Evolutionary conservation across 805 yeast species (phyloP).

Genomic region (Myxozyma neglecta): DNA sequence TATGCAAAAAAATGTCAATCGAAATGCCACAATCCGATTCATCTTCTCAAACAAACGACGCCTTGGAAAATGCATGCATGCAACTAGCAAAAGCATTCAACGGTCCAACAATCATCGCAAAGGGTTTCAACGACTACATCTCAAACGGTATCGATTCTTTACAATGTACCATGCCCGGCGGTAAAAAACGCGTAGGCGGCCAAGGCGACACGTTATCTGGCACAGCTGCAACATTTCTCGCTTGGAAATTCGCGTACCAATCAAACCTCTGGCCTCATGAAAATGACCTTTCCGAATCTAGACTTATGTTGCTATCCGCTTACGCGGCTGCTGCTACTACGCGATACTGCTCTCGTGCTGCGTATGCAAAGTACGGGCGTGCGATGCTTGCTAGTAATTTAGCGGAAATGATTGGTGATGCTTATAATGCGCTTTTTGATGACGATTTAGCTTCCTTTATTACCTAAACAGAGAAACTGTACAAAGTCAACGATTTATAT

Average conservation of each 20-base stretch:
- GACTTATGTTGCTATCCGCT: constrained; percentile 47
- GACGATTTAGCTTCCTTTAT: constrained; percentile 4
- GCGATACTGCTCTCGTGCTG: constrained; percentile 61
- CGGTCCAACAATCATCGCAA: constrained; percentile 64
- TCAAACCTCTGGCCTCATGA: constrained; percentile 57
- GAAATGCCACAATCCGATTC: background rate
- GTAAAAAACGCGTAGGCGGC: constrained; percentile 85
- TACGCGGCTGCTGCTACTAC: constrained; percentile 72
- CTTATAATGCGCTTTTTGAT: constrained; percentile 53
- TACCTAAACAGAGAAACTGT: no score
- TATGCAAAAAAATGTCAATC: constrained; percentile 41
- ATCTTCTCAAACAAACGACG: constrained; percentile 1
- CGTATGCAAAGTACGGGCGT: constrained; percentile 65
- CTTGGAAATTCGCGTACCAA: constrained; percentile 73
- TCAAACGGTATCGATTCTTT: constrained; percentile 51
- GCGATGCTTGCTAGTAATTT: constrained; percentile 85
- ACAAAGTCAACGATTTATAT: no score
- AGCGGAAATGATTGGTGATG: constrained; percentile 63
- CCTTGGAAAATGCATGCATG: constrained; percentile 33
- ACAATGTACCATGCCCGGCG: constrained; percentile 55
- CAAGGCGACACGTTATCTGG: constrained; percentile 96
- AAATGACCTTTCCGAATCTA: constrained; percentile 39
- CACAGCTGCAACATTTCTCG: constrained; percentile 72
- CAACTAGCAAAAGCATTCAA: constrained; percentile 53
- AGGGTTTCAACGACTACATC: constrained; percentile 69